A percentile compares a stretch with the other conserved stretches of the same genome.
Evolutionary conservation across 2,329 filamentous ascomycete species (phyloP).

Genomic region (Pseudopithomyces maydicus): DNA sequence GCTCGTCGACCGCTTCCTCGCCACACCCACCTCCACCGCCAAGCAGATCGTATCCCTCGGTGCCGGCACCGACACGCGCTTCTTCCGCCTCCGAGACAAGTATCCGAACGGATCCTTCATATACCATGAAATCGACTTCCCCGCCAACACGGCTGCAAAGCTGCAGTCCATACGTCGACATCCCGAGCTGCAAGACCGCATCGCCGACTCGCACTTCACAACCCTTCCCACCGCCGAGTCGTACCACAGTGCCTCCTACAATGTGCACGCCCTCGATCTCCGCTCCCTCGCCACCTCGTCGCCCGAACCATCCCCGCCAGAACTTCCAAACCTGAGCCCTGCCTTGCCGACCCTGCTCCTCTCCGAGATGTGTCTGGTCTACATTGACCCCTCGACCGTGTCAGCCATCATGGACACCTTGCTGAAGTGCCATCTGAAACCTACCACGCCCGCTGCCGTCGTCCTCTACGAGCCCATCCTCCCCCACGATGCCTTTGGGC

Average conservation of each 20-base stretch:
- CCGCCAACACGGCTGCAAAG: conserved; percentile 72
- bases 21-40: conserved; percentile 39
- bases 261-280: conserved; percentile 68
- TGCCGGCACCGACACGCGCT: conserved; percentile 90
- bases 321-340: conserved; percentile 53
- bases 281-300: conserved; percentile 57
- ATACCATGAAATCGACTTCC: conserved; percentile 95
- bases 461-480: conserved; percentile 89
- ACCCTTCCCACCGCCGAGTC: conserved; percentile 33
- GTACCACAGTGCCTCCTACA: conserved; percentile 57
- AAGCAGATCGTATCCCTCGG: conserved; percentile 90
- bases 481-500: conserved; percentile 83
- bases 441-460: conserved; percentile 60
- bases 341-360: conserved; percentile 80
- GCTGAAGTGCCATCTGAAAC: conserved; percentile 41
- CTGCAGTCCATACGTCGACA: conserved; percentile 50
- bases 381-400: conserved; percentile 72
- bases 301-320: conserved; percentile 23
- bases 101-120: conserved; percentile 56
- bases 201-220: conserved; percentile 31
- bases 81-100: conserved; percentile 71
- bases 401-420: conserved; percentile 61
- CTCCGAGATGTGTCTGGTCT: conserved; percentile 95
- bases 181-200: conserved; percentile 33
- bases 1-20: conserved; percentile 75